A percentile compares a stretch with the other conserved stretches of the same genome.
phyloP scores from a whole-genome alignment of 257 asterid species.

The Henckelia pumila region DNA sequence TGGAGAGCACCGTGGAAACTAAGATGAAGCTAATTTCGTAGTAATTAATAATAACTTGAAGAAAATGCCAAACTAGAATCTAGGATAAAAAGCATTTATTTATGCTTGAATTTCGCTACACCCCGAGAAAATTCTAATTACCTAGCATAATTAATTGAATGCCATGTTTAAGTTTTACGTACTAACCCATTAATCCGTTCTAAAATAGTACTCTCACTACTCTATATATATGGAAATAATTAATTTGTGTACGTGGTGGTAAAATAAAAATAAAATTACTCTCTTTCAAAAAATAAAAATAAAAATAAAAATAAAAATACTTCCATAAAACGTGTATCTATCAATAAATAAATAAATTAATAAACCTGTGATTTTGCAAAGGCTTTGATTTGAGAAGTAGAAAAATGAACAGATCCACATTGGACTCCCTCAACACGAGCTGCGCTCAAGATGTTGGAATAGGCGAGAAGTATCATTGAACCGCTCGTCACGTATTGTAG shows the following conservation, averaged over 20 bases:
- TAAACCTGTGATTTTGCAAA: conserved; percentile 76
- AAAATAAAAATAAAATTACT: too few relatives aligned
- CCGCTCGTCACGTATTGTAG: conserved; percentile 64
- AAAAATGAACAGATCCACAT: conserved; percentile 49
- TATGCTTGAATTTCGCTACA: background rate
- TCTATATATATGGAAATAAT: too few relatives aligned
- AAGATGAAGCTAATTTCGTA: background rate
- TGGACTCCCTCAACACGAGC: conserved; percentile 39
- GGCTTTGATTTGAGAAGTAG: conserved; percentile 46
- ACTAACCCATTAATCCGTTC: too few relatives aligned
- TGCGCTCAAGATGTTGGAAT: conserved; percentile 45
- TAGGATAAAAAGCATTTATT: background rate
- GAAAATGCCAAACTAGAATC: background rate
- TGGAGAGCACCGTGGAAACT: background rate
- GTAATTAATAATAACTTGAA: background rate
- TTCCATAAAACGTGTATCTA: background rate
- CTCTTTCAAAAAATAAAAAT: too few relatives aligned
- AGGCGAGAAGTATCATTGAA: conserved; percentile 49
- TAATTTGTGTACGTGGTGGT: too few relatives aligned
- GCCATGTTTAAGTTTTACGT: too few relatives aligned
- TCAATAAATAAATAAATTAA: background rate
- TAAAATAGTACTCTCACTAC: too few relatives aligned
- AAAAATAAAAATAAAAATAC: too few relatives aligned
- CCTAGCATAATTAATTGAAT: too few relatives aligned
- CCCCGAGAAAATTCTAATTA: too few relatives aligned